Conservation (phyloP, 306 rosid genomes). For the Morella rubra region DNA sequence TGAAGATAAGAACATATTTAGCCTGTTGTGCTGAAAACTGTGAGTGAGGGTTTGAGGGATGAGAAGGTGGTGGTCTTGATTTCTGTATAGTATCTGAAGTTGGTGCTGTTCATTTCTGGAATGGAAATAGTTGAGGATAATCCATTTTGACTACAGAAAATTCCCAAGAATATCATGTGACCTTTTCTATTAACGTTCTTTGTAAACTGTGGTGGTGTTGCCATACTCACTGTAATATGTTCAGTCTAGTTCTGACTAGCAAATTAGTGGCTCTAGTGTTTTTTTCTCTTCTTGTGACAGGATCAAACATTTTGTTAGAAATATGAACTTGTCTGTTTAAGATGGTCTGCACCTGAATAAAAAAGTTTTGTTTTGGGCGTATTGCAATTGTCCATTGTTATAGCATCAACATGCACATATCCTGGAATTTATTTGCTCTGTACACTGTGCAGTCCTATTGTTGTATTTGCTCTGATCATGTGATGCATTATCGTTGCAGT, state of each 20-base stretch:
- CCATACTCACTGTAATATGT: not conserved
- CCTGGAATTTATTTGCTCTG: slow-evolving; percentile 2
- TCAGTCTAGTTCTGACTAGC: not conserved
- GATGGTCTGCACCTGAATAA: not conserved
- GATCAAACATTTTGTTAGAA: not conserved
- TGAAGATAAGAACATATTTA: slow-evolving; percentile 19
- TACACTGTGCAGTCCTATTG: slow-evolving; percentile 16
- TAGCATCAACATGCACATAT: slow-evolving; percentile 11
- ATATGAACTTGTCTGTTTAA: not conserved
- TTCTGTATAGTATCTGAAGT: slow-evolving; percentile 21
- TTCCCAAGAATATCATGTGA: not conserved
- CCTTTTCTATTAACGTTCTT: not conserved
- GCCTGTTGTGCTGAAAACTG: slow-evolving; percentile 31
- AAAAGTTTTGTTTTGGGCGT: not conserved
- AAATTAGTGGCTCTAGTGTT: not conserved
- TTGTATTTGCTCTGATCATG: not conserved
- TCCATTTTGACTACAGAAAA: slow-evolving; percentile 4
- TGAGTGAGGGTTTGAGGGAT: slow-evolving; percentile 35
- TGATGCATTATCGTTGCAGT: slow-evolving; percentile 38
- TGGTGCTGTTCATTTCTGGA: slow-evolving; percentile 23
- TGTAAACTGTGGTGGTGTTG: not conserved
- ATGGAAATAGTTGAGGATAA: slow-evolving; percentile 7
- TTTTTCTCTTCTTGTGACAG: not conserved
- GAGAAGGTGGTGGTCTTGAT: slow-evolving; percentile 25
- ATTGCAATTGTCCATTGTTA: slow-evolving; percentile 4